These are phyloP conservation scores for Penicillium canariense DNA, from an alignment of 495 filamentous ascomycete genomes.

Conservation along the genomic window DNA sequence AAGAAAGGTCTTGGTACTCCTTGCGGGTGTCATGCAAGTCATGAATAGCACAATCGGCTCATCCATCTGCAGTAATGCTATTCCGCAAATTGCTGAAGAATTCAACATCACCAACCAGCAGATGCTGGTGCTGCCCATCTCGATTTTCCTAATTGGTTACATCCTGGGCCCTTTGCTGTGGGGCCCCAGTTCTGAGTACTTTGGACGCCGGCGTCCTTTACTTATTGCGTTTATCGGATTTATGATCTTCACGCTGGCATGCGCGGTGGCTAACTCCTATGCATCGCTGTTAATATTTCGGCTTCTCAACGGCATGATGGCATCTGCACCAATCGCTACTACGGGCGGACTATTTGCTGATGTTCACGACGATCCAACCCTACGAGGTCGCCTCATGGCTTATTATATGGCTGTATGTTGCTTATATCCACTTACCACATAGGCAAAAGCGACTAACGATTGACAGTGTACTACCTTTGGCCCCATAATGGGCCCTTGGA, in stretches of 20 bases:
- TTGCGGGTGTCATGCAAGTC: slow-evolving; percentile 59
- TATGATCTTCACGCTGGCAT: slow-evolving; percentile 65
- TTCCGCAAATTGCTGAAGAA: slow-evolving; percentile 53
- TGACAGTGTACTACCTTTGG: slow-evolving; percentile 59
- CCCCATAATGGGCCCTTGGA: slow-evolving; percentile 60
- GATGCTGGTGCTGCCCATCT: slow-evolving; percentile 68
- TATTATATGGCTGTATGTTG: slow-evolving; percentile 62
- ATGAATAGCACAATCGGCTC: slow-evolving; percentile 74
- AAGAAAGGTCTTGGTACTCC: slow-evolving; percentile 57
- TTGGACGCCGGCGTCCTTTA: slow-evolving; percentile 60
- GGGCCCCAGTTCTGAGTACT: slow-evolving; percentile 68
- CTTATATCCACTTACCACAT: not conserved
- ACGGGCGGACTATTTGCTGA: slow-evolving; percentile 71
- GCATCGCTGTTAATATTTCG: slow-evolving; percentile 64
- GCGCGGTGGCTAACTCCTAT: slow-evolving; percentile 64
- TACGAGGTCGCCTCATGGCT: slow-evolving; percentile 65
- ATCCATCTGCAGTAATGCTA: slow-evolving; percentile 62
- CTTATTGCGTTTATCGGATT: slow-evolving; percentile 60
- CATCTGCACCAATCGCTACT: slow-evolving; percentile 65
- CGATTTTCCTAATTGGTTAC: slow-evolving; percentile 70
- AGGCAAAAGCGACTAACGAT: not conserved
- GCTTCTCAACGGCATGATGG: slow-evolving; percentile 61
- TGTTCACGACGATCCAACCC: slow-evolving; percentile 56
- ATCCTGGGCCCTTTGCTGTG: slow-evolving; percentile 62
- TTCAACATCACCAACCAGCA: slow-evolving; percentile 57